A percentile compares a stretch with the other conserved stretches of the same genome.
phyloP scores from a whole-genome alignment of 164 flowering plant species.

The Kalanchoe fedtschenkoi region DNA sequence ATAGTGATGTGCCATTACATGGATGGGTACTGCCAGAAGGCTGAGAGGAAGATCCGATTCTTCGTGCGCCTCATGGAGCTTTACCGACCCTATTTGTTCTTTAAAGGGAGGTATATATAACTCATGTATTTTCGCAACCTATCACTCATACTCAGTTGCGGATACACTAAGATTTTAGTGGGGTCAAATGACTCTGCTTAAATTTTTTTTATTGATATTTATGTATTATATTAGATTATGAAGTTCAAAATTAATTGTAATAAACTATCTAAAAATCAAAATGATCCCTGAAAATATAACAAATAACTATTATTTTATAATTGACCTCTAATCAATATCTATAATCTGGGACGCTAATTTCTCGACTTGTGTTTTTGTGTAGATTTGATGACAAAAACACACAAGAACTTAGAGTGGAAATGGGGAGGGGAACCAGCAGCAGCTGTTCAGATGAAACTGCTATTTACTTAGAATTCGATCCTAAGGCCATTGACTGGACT shows the following conservation, averaged over 20 bases:
- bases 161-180: too few species aligned
- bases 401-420: too few species aligned
- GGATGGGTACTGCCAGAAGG: conserved; percentile 11
- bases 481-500: conserved; percentile 25
- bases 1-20: conserved; percentile 20
- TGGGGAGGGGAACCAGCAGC: conserved; percentile 15
- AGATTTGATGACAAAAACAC: conserved; percentile 27
- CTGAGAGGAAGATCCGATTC: conserved; percentile 21
- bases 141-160: too few species aligned
- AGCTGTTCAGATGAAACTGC: conserved; percentile 9
- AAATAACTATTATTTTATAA: too few species aligned
- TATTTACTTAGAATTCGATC: conserved; percentile 27
- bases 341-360: too few species aligned
- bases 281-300: too few species aligned
- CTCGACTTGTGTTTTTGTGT: not conserved
- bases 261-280: not conserved
- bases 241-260: not conserved
- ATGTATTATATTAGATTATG: not conserved
- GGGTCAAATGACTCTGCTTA: too few species aligned
- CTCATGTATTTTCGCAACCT: too few species aligned
- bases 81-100: conserved; percentile 44
- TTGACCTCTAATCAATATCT: too few species aligned
- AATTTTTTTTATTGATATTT: too few species aligned
- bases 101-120: conserved; percentile 46
- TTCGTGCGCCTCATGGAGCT: conserved; percentile 31